Evolutionary conservation across 306 rosid species (phyloP).

Genomic region (Lathyrus oleraceus): DNA sequence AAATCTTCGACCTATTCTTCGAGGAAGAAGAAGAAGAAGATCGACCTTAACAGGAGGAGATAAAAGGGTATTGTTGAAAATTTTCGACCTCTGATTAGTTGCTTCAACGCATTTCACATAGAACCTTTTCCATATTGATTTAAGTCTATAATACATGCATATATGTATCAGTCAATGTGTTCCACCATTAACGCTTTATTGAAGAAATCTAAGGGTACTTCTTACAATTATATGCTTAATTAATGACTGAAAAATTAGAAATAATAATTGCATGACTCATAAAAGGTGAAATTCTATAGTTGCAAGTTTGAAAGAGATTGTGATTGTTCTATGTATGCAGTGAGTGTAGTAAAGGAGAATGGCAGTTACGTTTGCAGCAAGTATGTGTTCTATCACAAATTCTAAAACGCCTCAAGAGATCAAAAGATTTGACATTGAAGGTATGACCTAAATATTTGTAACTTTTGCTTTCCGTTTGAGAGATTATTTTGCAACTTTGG

Average conservation of each 20-base stretch:
- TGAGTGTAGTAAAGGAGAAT: conserved; percentile 40
- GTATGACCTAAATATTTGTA: conserved; percentile 16
- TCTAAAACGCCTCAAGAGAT: conserved; percentile 35
- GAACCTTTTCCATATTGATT: too few species aligned
- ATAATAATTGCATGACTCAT: neutral
- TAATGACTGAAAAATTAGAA: too few species aligned
- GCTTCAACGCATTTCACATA: too few species aligned
- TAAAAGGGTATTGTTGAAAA: too few species aligned
- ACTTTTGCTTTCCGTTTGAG: neutral
- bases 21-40: too few species aligned
- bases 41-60: too few species aligned
- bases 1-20: neutral
- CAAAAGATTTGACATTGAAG: conserved; percentile 34
- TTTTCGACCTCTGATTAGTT: too few species aligned
- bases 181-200: too few species aligned
- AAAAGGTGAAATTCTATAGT: conserved; percentile 10
- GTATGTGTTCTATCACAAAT: conserved; percentile 43
- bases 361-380: conserved; percentile 51
- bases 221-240: too few species aligned
- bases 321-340: conserved; percentile 17
- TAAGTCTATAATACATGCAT: too few species aligned
- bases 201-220: too few species aligned
- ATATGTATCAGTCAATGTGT: too few species aligned
- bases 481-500: neutral
- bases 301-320: conserved; percentile 36